Evolutionary conservation across 2,329 filamentous ascomycete genomes (phyloP).

Genomic region (Mycosphaerella arachidis): DNA sequence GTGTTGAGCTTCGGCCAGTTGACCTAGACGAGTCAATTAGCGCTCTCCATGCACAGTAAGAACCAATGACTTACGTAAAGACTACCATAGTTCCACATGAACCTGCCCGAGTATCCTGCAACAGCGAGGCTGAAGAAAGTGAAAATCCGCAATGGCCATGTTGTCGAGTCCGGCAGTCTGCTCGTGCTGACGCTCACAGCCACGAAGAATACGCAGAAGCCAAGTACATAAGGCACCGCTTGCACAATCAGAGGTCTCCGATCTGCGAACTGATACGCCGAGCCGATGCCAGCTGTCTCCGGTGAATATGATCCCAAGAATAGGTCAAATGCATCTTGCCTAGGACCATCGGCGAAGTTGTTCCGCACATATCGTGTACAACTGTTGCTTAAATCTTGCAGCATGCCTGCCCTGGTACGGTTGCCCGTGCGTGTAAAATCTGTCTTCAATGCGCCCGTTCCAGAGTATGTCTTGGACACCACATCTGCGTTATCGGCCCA

Average conservation of each 20-base stretch:
- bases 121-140: conserved; percentile 71
- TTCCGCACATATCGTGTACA: conserved; percentile 86
- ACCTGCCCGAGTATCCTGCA: conserved; percentile 66
- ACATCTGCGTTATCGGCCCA: conserved; percentile 99
- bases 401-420: conserved; percentile 75
- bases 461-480: conserved; percentile 87
- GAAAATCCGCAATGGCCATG: conserved; percentile 79
- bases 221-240: conserved; percentile 85
- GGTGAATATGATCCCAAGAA: conserved; percentile 86
- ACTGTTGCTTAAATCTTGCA: conserved; percentile 84
- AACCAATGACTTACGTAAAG: conserved; percentile 74
- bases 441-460: conserved; percentile 95
- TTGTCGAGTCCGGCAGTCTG: conserved; percentile 64
- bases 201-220: conserved; percentile 79
- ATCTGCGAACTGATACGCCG: conserved; percentile 74
- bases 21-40: conserved; percentile 55
- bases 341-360: conserved; percentile 89
- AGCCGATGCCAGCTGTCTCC: conserved; percentile 64
- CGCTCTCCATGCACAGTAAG: background rate
- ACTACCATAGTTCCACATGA: conserved; percentile 80
- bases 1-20: conserved; percentile 98
- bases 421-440: conserved; percentile 93
- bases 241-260: conserved; percentile 82
- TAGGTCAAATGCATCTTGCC: conserved; percentile 92
- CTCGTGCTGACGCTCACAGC: conserved; percentile 69